Evolutionary conservation across 2,329 filamentous ascomycete species (phyloP).

Genomic region (Colletotrichum musae): DNA sequence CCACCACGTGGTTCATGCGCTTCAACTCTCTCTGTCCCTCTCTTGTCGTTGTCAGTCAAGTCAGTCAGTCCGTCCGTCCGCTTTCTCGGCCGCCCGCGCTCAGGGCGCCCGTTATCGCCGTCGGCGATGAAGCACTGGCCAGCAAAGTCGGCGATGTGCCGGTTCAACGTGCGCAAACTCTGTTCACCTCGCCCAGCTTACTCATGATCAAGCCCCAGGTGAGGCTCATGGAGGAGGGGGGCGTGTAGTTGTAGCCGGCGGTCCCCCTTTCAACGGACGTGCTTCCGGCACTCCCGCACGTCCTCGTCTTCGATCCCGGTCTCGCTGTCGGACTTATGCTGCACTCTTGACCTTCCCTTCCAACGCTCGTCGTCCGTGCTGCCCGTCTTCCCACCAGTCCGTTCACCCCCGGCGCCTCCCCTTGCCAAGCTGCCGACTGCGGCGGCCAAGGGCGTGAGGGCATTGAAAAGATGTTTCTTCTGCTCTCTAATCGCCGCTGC

Average conservation of each 20-base stretch:
- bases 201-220: neutral
- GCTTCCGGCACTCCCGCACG: constrained; percentile 12
- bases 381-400: too few species aligned
- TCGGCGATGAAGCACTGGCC: constrained; percentile 9
- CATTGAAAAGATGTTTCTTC: too few species aligned
- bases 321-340: neutral
- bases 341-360: neutral
- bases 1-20: constrained; percentile 27
- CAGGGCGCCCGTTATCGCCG: constrained; percentile 8
- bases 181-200: neutral
- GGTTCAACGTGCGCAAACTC: constrained; percentile 7
- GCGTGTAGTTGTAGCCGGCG: neutral
- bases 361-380: too few species aligned
- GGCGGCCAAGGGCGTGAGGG: constrained; percentile 5
- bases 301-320: too few species aligned
- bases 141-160: neutral
- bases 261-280: neutral
- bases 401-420: neutral
- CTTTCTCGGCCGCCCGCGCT: too few species aligned
- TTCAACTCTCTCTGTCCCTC: neutral
- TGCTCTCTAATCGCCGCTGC: constrained; percentile 16
- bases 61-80: neutral
- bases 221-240: neutral
- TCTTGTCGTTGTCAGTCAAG: neutral
- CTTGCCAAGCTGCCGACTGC: constrained; percentile 9